Conservation (phyloP, 768 basidiomycete genomes). For the Podaxis rugospora region DNA sequence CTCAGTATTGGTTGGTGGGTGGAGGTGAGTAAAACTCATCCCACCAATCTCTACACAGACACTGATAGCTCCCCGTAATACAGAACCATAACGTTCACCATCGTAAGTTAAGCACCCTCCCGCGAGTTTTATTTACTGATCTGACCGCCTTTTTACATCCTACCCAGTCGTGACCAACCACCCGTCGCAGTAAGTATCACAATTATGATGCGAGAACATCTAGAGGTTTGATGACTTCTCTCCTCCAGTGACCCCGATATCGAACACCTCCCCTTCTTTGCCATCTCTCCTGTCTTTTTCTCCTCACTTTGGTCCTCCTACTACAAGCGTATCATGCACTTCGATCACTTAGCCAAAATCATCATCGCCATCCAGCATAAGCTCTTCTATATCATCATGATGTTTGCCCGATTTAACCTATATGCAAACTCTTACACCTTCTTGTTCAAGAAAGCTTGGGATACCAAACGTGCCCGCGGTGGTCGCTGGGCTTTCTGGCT, state of each 20-base stretch:
- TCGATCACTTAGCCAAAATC: constrained; percentile 63
- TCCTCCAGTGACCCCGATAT: constrained; percentile 72
- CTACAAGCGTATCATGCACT: constrained; percentile 81
- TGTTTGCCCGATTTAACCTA: constrained; percentile 91
- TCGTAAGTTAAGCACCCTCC: constrained; percentile 47
- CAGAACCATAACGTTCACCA: constrained; percentile 97
- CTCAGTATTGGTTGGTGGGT: constrained; percentile 99
- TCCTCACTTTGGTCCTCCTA: constrained; percentile 88
- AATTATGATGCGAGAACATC: not conserved
- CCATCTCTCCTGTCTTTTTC: constrained; percentile 86
- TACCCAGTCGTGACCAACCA: constrained; percentile 90
- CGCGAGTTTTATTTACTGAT: not conserved
- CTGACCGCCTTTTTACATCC: constrained; percentile 9
- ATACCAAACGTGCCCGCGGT: constrained; percentile 59
- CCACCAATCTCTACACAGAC: constrained; percentile 6
- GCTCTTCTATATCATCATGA: constrained; percentile 88
- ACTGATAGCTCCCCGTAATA: not conserved
- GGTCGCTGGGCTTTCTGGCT: constrained; percentile 75
- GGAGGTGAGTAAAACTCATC: constrained; percentile 56
- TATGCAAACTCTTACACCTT: constrained; percentile 83
- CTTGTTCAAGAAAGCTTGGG: constrained; percentile 61
- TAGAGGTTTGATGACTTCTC: constrained; percentile 7
- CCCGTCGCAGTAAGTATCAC: constrained; percentile 74
- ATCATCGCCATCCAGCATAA: constrained; percentile 83
- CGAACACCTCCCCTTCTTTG: constrained; percentile 90